A percentile compares a stretch with the other conserved stretches of the same genome.
Conservation (phyloP, 805 yeast genomes). For the Candida chauliodis region DNA sequence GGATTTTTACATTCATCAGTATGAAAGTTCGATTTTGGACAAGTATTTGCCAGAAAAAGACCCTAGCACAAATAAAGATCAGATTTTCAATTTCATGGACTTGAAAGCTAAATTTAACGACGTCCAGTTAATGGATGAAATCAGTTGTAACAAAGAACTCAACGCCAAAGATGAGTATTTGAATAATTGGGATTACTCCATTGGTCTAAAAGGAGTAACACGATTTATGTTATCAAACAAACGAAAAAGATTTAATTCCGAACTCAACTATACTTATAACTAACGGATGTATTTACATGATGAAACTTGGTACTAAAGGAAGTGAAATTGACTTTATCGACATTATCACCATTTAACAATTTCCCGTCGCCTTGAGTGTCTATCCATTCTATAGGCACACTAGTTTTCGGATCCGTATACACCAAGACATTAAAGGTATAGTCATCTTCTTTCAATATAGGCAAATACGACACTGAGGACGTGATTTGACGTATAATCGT, state of each 20-base stretch:
- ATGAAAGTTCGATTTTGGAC: conserved; percentile 48
- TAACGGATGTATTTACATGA: conserved; percentile 69
- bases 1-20: conserved; percentile 58
- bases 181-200: conserved; percentile 40
- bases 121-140: conserved; percentile 30
- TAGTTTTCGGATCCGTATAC: conserved; percentile 65
- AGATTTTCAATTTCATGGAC: conserved; percentile 44
- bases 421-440: conserved; percentile 84
- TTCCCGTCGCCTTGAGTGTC: conserved; percentile 61
- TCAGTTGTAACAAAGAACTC: conserved; percentile 18
- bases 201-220: conserved; percentile 37
- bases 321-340: conserved; percentile 67
- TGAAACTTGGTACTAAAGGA: conserved; percentile 67
- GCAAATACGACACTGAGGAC: conserved; percentile 81
- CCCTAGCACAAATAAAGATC: conserved; percentile 40
- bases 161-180: conserved; percentile 46
- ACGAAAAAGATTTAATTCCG: conserved; percentile 43
- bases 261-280: conserved; percentile 42
- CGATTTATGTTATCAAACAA: conserved; percentile 54
- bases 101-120: conserved; percentile 42
- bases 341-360: conserved; percentile 46
- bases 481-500: conserved; percentile 85
- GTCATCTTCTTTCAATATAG: conserved; percentile 53
- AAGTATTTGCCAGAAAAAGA: conserved; percentile 38
- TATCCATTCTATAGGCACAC: conserved; percentile 79